Evolutionary conservation across 2,329 filamentous ascomycete genomes (phyloP), one percentile per base, ranked within the genome.

Genomic region (Fusarium scirpi): DNA sequence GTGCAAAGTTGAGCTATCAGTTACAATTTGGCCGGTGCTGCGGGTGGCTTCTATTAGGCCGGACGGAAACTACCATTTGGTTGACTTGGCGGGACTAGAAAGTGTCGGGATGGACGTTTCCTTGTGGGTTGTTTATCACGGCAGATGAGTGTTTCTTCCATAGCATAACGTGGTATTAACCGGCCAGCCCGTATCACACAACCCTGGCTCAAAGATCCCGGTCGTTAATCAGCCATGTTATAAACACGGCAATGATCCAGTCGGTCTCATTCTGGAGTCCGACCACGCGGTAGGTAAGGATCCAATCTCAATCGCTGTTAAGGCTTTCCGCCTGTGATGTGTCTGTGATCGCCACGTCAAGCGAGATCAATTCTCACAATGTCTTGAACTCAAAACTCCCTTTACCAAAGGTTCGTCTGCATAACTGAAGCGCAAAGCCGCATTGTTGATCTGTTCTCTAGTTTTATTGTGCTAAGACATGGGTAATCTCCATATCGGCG

Each of bases 201-300:
- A 24, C 49, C 49, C 38, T n/a, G 49, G 38, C 12, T 22, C 60
- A 48, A 40, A 41, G 13, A 67, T 56, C 63, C 63, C 13, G 32
- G 62, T 40, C 38, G 48, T 49, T 67, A 67, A 62, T 56, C 55
- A 51, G 32, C 11, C 32, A 6, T 20, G 43, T 55, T 55, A 55
- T 55, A 51, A 55, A 49, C 32, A 52, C 48, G 48, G 49, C 49
- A 52, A 47, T 47, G 46, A 27, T 32, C 48, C 13, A 18, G 47
- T 52, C 32, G 12, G 48, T 27, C 47, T 13, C 16, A 22, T 20
- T 15, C 32, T 40, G 34, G 32, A 40, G 16, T 44, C 41, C 41
- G 22, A 24, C 41, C 41, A 44, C 38, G 48, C 46, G 46, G n/a
- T 18, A 52, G 22, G 38, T 18, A 20, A 40, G 22, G 18, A 38